Conservation (phyloP, 768 basidiomycete genomes). For the Filobasidium wieringae region DNA sequence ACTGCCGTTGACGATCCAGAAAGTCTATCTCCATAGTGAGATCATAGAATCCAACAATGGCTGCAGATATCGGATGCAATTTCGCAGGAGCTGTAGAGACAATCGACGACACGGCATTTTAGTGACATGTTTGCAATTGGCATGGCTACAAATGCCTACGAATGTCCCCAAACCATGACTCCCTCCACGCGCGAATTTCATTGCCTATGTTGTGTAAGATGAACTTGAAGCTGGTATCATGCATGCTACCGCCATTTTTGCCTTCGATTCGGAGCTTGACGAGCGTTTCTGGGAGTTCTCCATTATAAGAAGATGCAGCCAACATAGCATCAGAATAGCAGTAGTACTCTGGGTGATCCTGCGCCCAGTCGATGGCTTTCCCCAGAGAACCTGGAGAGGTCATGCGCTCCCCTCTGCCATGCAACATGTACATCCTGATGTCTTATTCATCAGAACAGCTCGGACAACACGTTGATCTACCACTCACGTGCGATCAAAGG, state of each 20-base stretch:
- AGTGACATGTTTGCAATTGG: no score
- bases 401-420: slow-evolving; percentile 11
- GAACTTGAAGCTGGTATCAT: neutral
- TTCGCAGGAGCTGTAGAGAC: slow-evolving; percentile 3
- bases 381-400: slow-evolving; percentile 1
- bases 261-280: neutral
- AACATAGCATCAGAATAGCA: slow-evolving; percentile 19
- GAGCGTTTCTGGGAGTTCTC: neutral
- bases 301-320: slow-evolving; percentile 1
- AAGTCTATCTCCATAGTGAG: slow-evolving; percentile 10
- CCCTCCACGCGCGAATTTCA: slow-evolving; percentile 4
- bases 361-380: neutral
- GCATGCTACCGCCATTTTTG: neutral
- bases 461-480: no score
- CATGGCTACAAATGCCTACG: slow-evolving; percentile 3
- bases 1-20: slow-evolving; percentile 8
- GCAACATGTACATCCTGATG: slow-evolving; percentile 1
- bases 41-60: slow-evolving; percentile 14
- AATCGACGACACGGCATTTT: no score
- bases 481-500: slow-evolving; percentile 16
- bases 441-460: no score
- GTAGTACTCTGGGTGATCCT: slow-evolving; percentile 9
- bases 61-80: slow-evolving; percentile 11
- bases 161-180: slow-evolving; percentile 12
- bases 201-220: slow-evolving; percentile 5